Percentiles rank a stretch among this genome's conserved stretches.
phyloP scores from a whole-genome alignment of 176 grass and related monocot genomes.

The Olyra latifolia region DNA sequence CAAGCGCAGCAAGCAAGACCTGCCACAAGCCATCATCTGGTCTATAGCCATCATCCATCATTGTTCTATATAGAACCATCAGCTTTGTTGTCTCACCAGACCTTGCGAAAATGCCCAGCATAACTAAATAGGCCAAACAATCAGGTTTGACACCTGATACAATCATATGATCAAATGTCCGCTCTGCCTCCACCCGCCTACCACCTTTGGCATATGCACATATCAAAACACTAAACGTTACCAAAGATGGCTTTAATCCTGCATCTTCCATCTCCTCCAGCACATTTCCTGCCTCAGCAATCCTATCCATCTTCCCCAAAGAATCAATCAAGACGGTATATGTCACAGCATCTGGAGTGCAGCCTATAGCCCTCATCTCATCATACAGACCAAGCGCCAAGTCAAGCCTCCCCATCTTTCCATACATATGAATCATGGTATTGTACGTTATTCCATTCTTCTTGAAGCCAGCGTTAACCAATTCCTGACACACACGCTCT shows the following conservation, averaged over 20 bases:
- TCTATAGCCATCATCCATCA: constrained; percentile 65
- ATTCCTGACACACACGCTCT: constrained; percentile 67
- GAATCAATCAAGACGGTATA: constrained; percentile 90
- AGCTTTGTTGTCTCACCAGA: constrained; percentile 61
- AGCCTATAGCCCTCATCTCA: constrained; percentile 76
- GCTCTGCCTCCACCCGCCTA: constrained; percentile 60
- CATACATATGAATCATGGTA: constrained; percentile 94
- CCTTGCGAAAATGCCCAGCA: constrained; percentile 80
- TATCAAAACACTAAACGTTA: constrained; percentile 83
- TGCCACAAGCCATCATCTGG: constrained; percentile 64
- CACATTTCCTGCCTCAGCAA: constrained; percentile 76
- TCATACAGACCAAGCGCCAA: constrained; percentile 70
- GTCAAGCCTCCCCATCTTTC: constrained; percentile 72
- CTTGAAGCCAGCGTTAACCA: constrained; percentile 77
- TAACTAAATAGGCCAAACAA: constrained; percentile 74
- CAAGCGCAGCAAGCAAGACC: constrained; percentile 56
- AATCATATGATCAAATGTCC: constrained; percentile 69
- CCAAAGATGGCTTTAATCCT: constrained; percentile 74
- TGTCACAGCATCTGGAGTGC: constrained; percentile 80
- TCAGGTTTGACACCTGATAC: constrained; percentile 78
- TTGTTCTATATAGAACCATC: constrained; percentile 63
- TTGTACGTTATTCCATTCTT: constrained; percentile 94
- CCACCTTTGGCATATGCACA: constrained; percentile 87
- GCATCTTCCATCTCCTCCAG: constrained; percentile 73
- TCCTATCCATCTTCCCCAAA: constrained; percentile 76